Evolutionary conservation across 805 yeast species (phyloP).

Genomic region (Candida palmyrensis): DNA sequence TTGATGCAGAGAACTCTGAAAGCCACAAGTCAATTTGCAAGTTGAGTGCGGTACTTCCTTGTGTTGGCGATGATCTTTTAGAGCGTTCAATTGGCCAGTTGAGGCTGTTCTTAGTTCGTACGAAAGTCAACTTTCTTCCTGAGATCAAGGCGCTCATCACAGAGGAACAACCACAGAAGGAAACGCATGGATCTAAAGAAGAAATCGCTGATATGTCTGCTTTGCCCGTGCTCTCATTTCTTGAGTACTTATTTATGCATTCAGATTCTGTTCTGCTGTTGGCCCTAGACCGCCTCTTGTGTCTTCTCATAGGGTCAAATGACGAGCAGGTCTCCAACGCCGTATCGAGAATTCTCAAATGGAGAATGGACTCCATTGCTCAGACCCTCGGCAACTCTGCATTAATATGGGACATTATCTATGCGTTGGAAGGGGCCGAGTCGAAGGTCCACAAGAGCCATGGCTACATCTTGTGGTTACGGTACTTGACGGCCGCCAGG

Average conservation of each 20-base stretch:
- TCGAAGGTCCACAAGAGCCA: slow-evolving; percentile 25
- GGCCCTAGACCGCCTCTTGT: slow-evolving; percentile 17
- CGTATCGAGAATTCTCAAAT: slow-evolving; percentile 43
- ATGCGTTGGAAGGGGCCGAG: slow-evolving; percentile 24
- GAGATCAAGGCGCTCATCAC: slow-evolving; percentile 9
- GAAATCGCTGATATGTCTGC: slow-evolving; percentile 11
- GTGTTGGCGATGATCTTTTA: slow-evolving; percentile 5
- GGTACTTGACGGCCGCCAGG: slow-evolving; percentile 38
- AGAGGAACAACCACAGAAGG: not conserved
- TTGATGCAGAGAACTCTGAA: not conserved
- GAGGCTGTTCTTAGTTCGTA: slow-evolving; percentile 5
- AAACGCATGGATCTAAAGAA: not conserved
- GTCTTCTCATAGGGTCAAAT: slow-evolving; percentile 30
- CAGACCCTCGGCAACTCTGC: slow-evolving; percentile 9
- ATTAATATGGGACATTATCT: slow-evolving; percentile 45
- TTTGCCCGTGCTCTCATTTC: slow-evolving; percentile 23
- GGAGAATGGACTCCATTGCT: slow-evolving; percentile 43
- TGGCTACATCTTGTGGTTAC: slow-evolving; percentile 52
- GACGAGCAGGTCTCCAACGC: slow-evolving; percentile 31
- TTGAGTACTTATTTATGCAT: slow-evolving; percentile 32
- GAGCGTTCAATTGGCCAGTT: slow-evolving; percentile 4
- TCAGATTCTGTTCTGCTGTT: slow-evolving; percentile 2
- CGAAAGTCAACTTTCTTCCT: slow-evolving; percentile 13
- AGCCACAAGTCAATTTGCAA: slow-evolving; percentile 1
- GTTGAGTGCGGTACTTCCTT: slow-evolving; percentile 4